Evolutionary conservation across 1,284 basidiomycete species (phyloP), one percentile per base, ranked within the genome.

Genomic region (Golubevia pallescens): DNA sequence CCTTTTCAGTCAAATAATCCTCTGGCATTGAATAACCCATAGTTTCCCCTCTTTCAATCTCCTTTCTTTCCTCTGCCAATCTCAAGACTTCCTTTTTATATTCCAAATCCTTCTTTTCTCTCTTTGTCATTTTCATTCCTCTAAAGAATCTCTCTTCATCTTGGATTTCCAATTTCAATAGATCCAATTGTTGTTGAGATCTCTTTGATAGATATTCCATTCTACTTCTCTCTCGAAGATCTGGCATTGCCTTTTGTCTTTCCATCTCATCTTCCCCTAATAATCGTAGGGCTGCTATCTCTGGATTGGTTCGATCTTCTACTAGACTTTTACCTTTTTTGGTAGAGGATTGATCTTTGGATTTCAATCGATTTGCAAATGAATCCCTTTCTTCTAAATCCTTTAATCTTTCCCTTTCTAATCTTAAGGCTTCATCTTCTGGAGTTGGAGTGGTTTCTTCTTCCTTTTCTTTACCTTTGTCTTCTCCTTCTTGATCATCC

Each of bases 1-100:
- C 97, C 86, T 97, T 94, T 81, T 97, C 96, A 0, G 96, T 99
- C 78, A 98, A 90, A 82, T 99, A 99, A 87, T 99, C 96, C 77
- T 81, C 69, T 2, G 80, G 78, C 62, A 77, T 72, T 3, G 58
- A 63, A 56, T 85, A 85, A 14, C 73, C 34, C 73, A 0, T 67
- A 67, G 23, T 75, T 68, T 14, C 72, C 73, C 93, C 93, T 87
- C 97, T 95, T 84, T 95, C 93, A 69, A 99, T 97, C 81, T 91
- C 92, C 70, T 95, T 89, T 20, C 95, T 90, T 84, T 96, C 95
- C 86, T 99, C 95, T 66, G 97, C 95, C 34, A 99, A 89, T 58
- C 90, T 89, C 19, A 99, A 87, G 7, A 98, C 89, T 81, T 97
- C 93, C 87, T 95, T 97, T 88, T 98, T 98, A 76, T 91, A 89